phyloP scores from a whole-genome alignment of 306 rosid species.

The Pterocarpus macrocarpus region DNA sequence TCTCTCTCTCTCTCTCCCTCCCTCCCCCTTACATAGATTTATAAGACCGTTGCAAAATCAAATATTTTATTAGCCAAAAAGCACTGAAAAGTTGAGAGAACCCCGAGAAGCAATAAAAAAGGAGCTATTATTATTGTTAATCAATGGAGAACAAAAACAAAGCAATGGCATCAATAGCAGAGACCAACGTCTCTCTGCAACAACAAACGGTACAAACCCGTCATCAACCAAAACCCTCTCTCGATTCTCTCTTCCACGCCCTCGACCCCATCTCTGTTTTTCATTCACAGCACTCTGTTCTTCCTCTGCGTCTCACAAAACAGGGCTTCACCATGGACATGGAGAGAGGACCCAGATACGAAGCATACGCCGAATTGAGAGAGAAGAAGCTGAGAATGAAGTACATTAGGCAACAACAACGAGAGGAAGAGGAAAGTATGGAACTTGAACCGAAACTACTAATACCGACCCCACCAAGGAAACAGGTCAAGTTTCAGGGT shows the following conservation, averaged over 20 bases:
- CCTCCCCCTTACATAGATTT: neutral
- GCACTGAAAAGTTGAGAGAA: constrained; percentile 13
- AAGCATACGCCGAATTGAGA: constrained; percentile 72
- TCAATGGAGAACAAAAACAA: neutral
- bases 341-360: constrained; percentile 87
- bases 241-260: constrained; percentile 53
- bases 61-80: constrained; percentile 29
- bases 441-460: constrained; percentile 42
- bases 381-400: constrained; percentile 68
- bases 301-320: constrained; percentile 42
- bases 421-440: constrained; percentile 28
- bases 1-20: neutral
- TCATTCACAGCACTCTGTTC: constrained; percentile 24
- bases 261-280: constrained; percentile 59
- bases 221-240: constrained; percentile 42
- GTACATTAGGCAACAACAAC: constrained; percentile 44
- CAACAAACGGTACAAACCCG: constrained; percentile 33
- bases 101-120: neutral
- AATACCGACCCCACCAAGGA: constrained; percentile 61
- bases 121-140: neutral
- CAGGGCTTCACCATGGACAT: constrained; percentile 60
- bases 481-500: constrained; percentile 70
- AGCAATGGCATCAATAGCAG: constrained; percentile 17
- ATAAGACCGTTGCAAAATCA: constrained; percentile 72
- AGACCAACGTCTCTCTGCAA: constrained; percentile 41